Percentiles rank a stretch among this genome's conserved stretches.
These are phyloP conservation scores for Fusarium acutatum DNA, from an alignment of 2,329 filamentous ascomycete genomes.

Conservation along the genomic window DNA sequence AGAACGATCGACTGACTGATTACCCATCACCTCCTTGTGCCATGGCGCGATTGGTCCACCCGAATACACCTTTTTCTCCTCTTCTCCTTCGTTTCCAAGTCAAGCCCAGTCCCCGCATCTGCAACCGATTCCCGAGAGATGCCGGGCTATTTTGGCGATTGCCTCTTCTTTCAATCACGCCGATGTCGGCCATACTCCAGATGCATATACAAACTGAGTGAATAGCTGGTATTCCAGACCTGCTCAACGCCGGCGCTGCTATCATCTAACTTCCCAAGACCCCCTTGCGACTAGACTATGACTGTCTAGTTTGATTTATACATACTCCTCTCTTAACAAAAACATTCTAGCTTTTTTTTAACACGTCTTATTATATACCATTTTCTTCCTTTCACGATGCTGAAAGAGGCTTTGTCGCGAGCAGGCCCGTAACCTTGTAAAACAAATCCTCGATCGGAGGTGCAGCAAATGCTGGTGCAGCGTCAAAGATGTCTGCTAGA, in stretches of 20 bases:
- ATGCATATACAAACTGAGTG: conserved; percentile 5
- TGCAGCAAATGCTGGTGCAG: conserved; percentile 72
- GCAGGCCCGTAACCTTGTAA: conserved; percentile 70
- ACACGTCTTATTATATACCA: conserved; percentile 16
- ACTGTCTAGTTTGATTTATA: conserved; percentile 28
- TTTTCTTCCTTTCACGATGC: conserved; percentile 30
- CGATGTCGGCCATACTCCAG: conserved; percentile 20
- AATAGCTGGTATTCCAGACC: conserved; percentile 15
- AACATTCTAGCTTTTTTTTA: conserved; percentile 17
- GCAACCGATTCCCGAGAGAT: conserved; percentile 23
- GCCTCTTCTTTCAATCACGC: conserved; percentile 13
- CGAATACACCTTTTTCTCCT: conserved; percentile 25
- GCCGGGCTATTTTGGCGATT: conserved; percentile 26
- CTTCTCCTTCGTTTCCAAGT: conserved; percentile 8
- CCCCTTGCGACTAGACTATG: conserved; percentile 16
- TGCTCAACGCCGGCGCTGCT: conserved; percentile 30
- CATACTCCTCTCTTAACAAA: conserved; percentile 16
- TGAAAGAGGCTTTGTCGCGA: conserved; percentile 63
- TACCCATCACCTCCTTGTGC: conserved; percentile 35
- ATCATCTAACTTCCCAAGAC: conserved; percentile 12
- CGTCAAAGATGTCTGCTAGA: conserved; percentile 75
- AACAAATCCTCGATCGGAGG: conserved; percentile 80
- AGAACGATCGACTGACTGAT: conserved; percentile 1
- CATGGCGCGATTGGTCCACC: conserved; percentile 50
- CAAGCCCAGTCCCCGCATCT: conserved; percentile 24